phyloP scores from a whole-genome alignment of 345 rosid species.

The Linum trigynum region DNA sequence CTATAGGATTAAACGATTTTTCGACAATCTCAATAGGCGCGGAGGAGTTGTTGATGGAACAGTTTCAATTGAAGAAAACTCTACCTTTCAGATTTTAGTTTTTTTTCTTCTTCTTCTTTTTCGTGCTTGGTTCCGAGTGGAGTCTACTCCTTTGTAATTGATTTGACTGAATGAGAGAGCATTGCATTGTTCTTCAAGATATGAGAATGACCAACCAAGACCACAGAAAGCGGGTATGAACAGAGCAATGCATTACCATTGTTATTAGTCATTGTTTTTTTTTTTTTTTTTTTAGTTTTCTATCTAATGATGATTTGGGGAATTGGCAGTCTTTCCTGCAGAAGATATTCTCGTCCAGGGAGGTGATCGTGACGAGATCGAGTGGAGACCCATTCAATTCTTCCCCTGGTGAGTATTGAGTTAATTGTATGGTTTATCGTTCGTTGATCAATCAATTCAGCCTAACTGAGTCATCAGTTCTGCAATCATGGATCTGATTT shows the following conservation, averaged over 20 bases:
- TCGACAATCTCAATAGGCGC: too few species aligned
- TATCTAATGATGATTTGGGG: too few species aligned
- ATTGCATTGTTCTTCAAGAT: neutral
- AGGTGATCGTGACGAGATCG: constrained; percentile 21
- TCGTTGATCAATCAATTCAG: too few species aligned
- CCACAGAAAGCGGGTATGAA: neutral
- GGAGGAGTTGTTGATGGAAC: too few species aligned
- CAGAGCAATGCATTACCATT: neutral
- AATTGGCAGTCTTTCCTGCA: constrained; percentile 29
- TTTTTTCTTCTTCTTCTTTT: too few species aligned
- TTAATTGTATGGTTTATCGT: too few species aligned
- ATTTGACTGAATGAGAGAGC: neutral
- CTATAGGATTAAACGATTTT: too few species aligned
- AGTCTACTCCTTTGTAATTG: too few species aligned
- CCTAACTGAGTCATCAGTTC: neutral
- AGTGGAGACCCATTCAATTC: constrained; percentile 17
- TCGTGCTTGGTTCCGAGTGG: too few species aligned
- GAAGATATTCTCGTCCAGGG: constrained; percentile 28
- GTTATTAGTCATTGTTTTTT: neutral
- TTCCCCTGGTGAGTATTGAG: constrained; percentile 21
- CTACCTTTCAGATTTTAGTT: too few species aligned
- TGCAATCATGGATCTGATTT: neutral
- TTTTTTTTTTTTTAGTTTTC: neutral
- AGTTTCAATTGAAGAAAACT: too few species aligned
- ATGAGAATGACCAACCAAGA: neutral